Evolutionary conservation across 495 filamentous ascomycete genomes (phyloP).

Genomic region (Aspergillus baeticus): DNA sequence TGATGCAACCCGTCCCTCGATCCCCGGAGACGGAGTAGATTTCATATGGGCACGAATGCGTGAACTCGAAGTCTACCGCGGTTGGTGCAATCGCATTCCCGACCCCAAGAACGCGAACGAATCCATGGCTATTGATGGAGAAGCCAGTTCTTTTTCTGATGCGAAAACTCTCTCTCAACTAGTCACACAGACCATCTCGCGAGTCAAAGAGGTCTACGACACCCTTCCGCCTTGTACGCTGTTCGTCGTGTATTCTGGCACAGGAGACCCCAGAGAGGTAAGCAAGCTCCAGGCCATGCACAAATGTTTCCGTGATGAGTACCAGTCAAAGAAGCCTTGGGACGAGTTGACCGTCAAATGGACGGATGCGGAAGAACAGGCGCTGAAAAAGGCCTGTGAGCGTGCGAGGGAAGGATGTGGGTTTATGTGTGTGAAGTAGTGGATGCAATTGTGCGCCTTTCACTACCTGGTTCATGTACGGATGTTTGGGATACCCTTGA

Average conservation of each 20-base stretch:
- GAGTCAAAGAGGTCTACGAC: slow-evolving; percentile 70
- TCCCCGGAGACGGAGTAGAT: slow-evolving; percentile 72
- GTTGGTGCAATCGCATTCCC: slow-evolving; percentile 72
- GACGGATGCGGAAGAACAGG: slow-evolving; percentile 86
- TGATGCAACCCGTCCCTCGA: slow-evolving; percentile 57
- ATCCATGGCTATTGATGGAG: slow-evolving; percentile 40
- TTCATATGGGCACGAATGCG: slow-evolving; percentile 88
- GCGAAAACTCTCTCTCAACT: slow-evolving; percentile 35
- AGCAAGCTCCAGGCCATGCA: slow-evolving; percentile 71
- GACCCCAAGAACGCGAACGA: slow-evolving; percentile 49
- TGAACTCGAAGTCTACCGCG: slow-evolving; percentile 75
- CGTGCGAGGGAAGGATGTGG: slow-evolving; percentile 74
- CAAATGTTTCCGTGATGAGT: slow-evolving; percentile 72
- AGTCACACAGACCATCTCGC: slow-evolving; percentile 48
- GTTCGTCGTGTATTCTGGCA: slow-evolving; percentile 85
- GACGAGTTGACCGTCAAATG: slow-evolving; percentile 83
- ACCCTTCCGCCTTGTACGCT: slow-evolving; percentile 79
- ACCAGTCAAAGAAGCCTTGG: slow-evolving; percentile 73
- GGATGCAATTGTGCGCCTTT: neutral
- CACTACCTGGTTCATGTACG: neutral
- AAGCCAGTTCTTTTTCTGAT: slow-evolving; percentile 7
- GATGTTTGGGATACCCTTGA: neutral
- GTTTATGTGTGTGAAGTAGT: slow-evolving; percentile 75
- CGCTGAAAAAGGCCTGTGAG: slow-evolving; percentile 65
- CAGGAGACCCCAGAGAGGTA: slow-evolving; percentile 82